phyloP scores from a whole-genome alignment of 1,139 yeast species.

The Blastobotrys buckinghamii region DNA sequence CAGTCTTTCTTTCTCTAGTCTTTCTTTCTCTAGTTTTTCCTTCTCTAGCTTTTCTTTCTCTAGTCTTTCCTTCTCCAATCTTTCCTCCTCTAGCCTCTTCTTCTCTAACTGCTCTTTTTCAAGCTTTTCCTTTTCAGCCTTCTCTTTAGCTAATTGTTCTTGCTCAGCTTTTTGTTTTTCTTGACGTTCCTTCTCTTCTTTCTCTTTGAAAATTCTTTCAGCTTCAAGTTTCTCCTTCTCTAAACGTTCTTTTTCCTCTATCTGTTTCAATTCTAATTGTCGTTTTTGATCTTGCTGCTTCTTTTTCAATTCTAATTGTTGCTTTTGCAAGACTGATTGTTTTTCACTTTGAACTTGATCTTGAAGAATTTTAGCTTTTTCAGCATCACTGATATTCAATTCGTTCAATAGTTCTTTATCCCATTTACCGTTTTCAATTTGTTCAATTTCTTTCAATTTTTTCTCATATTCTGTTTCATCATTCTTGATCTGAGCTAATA shows the following conservation, averaged over 20 bases:
- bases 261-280: constrained; percentile 16
- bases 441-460: constrained; percentile 31
- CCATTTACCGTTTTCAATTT: constrained; percentile 35
- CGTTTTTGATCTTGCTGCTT: constrained; percentile 22
- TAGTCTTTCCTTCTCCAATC: not conserved
- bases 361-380: constrained; percentile 20
- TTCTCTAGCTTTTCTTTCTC: not conserved
- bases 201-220: not conserved
- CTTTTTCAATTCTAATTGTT: constrained; percentile 24
- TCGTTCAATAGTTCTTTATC: constrained; percentile 29
- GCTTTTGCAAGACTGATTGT: too few relatives aligned
- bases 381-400: constrained; percentile 14
- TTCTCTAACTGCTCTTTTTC: not conserved
- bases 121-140: not conserved
- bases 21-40: constrained; percentile 1
- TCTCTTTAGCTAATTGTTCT: not conserved
- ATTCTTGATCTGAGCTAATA: constrained; percentile 26
- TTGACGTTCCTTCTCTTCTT: not conserved
- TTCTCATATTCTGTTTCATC: constrained; percentile 32
- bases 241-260: constrained; percentile 4
- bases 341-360: constrained; percentile 21
- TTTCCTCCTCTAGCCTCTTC: not conserved
- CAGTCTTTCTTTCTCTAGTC: not conserved
- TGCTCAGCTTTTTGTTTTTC: not conserved
- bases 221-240: constrained; percentile 1